These are phyloP conservation scores for Xylaria scruposa DNA, from an alignment of 495 filamentous ascomycete genomes.

Conservation along the genomic window DNA sequence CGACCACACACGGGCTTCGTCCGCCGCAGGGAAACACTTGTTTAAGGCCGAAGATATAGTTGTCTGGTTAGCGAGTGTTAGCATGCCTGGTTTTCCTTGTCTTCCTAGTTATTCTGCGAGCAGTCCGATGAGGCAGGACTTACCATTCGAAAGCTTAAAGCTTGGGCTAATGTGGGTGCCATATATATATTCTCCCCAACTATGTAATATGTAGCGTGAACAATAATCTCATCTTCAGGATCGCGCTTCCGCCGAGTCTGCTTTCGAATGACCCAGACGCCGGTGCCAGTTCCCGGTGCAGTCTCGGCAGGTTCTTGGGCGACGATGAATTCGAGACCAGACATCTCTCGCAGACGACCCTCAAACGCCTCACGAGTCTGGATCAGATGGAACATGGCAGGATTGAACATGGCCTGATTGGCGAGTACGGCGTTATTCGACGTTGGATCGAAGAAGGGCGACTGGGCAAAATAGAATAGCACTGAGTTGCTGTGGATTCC, in stretches of 20 bases:
- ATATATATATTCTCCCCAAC: conserved; percentile 87
- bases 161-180: conserved; percentile 81
- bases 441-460: conserved; percentile 87
- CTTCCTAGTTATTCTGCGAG: not conserved
- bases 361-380: conserved; percentile 82
- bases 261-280: conserved; percentile 92
- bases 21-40: conserved; percentile 62
- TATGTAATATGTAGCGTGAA: conserved; percentile 82
- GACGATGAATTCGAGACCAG: conserved; percentile 82
- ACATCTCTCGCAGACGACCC: conserved; percentile 73
- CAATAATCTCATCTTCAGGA: conserved; percentile 68
- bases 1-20: conserved; percentile 72
- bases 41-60: conserved; percentile 71
- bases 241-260: conserved; percentile 73
- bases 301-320: conserved; percentile 76
- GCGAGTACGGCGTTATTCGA: conserved; percentile 85
- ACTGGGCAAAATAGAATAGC: conserved; percentile 87
- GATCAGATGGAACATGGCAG: conserved; percentile 60
- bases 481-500: conserved; percentile 70
- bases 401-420: conserved; percentile 76
- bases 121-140: conserved; percentile 7
- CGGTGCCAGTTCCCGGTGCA: conserved; percentile 66
- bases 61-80: conserved; percentile 38
- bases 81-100: conserved; percentile 3
- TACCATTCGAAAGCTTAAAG: conserved; percentile 78